These are phyloP conservation scores for Naganishia albida DNA, from an alignment of 1,284 basidiomycete genomes.

Conservation along the genomic window DNA sequence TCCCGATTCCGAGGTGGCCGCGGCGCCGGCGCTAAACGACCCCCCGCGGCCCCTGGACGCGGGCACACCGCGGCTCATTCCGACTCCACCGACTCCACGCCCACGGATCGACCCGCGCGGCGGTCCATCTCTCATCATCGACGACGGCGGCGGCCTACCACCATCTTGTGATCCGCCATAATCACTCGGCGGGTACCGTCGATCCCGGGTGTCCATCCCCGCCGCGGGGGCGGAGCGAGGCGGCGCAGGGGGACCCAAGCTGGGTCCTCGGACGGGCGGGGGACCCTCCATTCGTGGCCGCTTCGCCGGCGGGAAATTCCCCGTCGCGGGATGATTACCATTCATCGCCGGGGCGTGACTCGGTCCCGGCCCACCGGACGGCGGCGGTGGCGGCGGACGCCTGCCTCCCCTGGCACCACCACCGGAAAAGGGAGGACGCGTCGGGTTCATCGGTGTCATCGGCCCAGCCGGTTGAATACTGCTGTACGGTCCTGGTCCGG, in stretches of 20 bases:
- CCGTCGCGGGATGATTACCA: background rate
- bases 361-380: conserved; percentile 12
- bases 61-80: conserved; percentile 18
- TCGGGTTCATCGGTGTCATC: conserved; percentile 25
- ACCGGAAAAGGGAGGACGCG: conserved; percentile 25
- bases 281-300: conserved; percentile 79
- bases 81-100: conserved; percentile 2
- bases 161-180: conserved; percentile 16
- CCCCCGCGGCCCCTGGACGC: conserved; percentile 26
- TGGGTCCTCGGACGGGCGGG: conserved; percentile 39
- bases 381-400: too few relatives aligned
- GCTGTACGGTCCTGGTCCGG: conserved; percentile 33
- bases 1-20: conserved; percentile 18
- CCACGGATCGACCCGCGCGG: conserved; percentile 18
- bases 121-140: conserved; percentile 6
- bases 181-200: conserved; percentile 8
- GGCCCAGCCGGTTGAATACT: conserved; percentile 34
- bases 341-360: conserved; percentile 6
- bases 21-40: conserved; percentile 16
- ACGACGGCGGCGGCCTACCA: background rate
- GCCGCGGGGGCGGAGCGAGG: conserved; percentile 33
- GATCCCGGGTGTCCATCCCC: too few relatives aligned
- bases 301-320: conserved; percentile 60
- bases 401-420: conserved; percentile 34
- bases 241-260: conserved; percentile 32